These are phyloP conservation scores for Coniochaeta pulveracea DNA, from an alignment of 2,329 filamentous ascomycete genomes.

Conservation along the genomic window DNA sequence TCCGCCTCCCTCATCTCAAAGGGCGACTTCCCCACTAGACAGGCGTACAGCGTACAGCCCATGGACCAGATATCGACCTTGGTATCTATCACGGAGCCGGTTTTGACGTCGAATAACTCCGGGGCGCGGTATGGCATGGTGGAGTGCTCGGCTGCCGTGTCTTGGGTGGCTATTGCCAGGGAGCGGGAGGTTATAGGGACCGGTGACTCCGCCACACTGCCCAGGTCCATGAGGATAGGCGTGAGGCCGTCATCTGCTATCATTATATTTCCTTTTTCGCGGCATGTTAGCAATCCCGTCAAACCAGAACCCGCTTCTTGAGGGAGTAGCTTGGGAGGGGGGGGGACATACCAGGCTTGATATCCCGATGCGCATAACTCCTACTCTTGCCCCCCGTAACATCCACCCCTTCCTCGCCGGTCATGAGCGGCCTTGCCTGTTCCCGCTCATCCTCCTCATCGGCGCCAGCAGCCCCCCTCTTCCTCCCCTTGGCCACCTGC, in stretches of 20 bases:
- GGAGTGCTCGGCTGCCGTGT: conserved; percentile 88
- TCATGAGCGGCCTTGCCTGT: conserved; percentile 76
- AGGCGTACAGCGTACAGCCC: conserved; percentile 95
- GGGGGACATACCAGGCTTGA: conserved; percentile 69
- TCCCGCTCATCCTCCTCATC: conserved; percentile 61
- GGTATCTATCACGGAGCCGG: conserved; percentile 80
- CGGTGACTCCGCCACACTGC: conserved; percentile 78
- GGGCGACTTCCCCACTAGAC: conserved; percentile 89
- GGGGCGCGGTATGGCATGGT: conserved; percentile 98
- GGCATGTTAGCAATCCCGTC: neutral
- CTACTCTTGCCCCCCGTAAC: conserved; percentile 52
- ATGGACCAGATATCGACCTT: conserved; percentile 98
- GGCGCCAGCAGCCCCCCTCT: conserved; percentile 24
- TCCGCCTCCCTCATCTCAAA: conserved; percentile 95
- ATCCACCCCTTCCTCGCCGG: conserved; percentile 58
- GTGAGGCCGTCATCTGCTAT: conserved; percentile 81
- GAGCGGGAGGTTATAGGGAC: conserved; percentile 84
- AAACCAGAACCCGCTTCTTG: neutral
- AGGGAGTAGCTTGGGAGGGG: neutral
- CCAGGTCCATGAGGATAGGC: conserved; percentile 95
- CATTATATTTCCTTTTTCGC: conserved; percentile 74
- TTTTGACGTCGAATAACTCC: conserved; percentile 96
- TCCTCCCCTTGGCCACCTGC: conserved; percentile 25
- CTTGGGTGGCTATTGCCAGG: conserved; percentile 83
- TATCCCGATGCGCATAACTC: conserved; percentile 90